A percentile compares a stretch with the other conserved stretches of the same genome.
These are phyloP conservation scores for Irpex sp. DNA, from an alignment of 1,284 basidiomycete species.

Conservation along the genomic window DNA sequence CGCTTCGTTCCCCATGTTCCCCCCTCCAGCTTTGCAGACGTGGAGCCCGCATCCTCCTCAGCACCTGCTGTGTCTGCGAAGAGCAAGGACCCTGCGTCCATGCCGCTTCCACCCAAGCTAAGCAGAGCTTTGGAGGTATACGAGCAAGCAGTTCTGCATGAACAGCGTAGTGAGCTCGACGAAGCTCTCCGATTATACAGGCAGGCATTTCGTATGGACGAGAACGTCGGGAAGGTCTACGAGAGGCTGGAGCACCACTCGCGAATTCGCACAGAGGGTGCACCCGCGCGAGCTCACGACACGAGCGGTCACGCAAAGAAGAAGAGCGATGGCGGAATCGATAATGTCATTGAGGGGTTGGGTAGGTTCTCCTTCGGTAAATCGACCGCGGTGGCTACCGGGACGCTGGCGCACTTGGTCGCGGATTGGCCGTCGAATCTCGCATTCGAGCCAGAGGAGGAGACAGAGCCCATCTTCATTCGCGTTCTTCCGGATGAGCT, in stretches of 20 bases:
- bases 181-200: conserved; percentile 73
- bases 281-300: background rate
- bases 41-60: background rate
- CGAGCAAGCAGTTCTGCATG: conserved; percentile 60
- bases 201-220: conserved; percentile 70
- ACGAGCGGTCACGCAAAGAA: background rate
- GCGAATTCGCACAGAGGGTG: background rate
- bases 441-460: conserved; percentile 64
- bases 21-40: background rate
- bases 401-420: conserved; percentile 43
- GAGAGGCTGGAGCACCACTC: conserved; percentile 40
- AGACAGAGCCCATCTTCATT: conserved; percentile 51
- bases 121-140: conserved; percentile 61
- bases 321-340: background rate
- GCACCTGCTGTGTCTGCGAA: background rate
- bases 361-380: conserved; percentile 10
- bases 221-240: conserved; percentile 62
- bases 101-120: conserved; percentile 29
- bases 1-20: background rate
- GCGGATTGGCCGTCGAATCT: conserved; percentile 41
- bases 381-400: conserved; percentile 23
- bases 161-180: conserved; percentile 69
- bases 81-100: background rate
- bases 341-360: background rate
- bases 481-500: conserved; percentile 70